These are phyloP conservation scores for Aspergillus felis DNA, from an alignment of 2,329 filamentous ascomycete species.

Conservation along the genomic window DNA sequence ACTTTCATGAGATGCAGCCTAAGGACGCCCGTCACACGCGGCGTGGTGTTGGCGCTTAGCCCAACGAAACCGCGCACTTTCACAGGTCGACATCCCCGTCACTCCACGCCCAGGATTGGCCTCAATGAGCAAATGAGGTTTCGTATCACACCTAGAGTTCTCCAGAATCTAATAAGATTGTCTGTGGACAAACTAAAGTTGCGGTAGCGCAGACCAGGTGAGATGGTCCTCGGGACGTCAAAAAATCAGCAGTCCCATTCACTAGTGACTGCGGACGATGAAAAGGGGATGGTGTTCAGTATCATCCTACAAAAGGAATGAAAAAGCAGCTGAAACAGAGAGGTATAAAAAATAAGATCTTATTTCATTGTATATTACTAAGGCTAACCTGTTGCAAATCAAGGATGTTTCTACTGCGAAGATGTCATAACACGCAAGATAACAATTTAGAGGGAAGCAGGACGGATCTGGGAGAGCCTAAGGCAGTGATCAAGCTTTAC, in stretches of 20 bases:
- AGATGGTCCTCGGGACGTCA: not conserved
- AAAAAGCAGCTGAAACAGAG: not conserved
- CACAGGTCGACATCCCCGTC: constrained; percentile 9
- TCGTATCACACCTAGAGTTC: constrained; percentile 8
- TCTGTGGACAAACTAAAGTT: not conserved
- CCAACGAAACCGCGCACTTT: constrained; percentile 8
- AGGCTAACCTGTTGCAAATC: not conserved
- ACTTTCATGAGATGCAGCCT: constrained; percentile 23
- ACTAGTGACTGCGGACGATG: not conserved
- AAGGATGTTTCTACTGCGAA: not conserved
- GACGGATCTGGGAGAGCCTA: not conserved
- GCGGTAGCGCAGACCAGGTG: not conserved
- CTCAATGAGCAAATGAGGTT: constrained; percentile 10
- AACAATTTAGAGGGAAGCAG: not conserved
- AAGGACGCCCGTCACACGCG: constrained; percentile 29
- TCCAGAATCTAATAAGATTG: not conserved
- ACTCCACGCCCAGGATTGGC: constrained; percentile 1
- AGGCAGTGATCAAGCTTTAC: not conserved
- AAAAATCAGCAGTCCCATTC: not conserved
- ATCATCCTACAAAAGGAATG: not conserved
- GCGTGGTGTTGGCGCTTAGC: constrained; percentile 29
- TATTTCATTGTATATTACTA: not conserved
- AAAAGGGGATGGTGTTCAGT: not conserved
- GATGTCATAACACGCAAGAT: not conserved
- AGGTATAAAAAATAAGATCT: not conserved